Conservation (phyloP, 257 asterid genomes). For the Handroanthus guayacan region DNA sequence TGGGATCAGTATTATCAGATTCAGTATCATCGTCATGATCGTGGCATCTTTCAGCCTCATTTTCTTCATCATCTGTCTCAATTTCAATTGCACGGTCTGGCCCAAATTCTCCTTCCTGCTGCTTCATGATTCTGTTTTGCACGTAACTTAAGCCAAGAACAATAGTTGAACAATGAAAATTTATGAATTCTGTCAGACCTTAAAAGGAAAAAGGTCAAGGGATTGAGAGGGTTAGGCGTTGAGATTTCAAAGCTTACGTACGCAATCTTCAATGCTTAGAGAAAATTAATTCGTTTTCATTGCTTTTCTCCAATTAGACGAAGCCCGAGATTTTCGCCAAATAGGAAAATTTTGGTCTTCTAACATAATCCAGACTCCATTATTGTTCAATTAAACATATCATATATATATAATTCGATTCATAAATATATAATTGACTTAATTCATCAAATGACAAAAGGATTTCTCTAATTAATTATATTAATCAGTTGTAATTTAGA, state of each 20-base stretch:
- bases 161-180: neutral
- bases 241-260: neutral
- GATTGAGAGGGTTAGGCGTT: neutral
- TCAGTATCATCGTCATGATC: slow-evolving; percentile 59
- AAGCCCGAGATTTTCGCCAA: neutral
- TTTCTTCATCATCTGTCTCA: slow-evolving; percentile 86
- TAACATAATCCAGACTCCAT: too few relatives aligned
- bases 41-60: slow-evolving; percentile 65
- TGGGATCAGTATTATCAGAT: slow-evolving; percentile 54
- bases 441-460: too few relatives aligned
- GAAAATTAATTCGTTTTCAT: neutral
- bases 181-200: slow-evolving; percentile 2
- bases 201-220: neutral
- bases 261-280: too few relatives aligned
- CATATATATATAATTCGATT: too few relatives aligned
- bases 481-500: too few relatives aligned
- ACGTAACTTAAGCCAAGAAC: neutral
- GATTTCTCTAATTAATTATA: too few relatives aligned
- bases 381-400: too few relatives aligned
- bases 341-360: too few relatives aligned
- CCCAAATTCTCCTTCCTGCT: slow-evolving; percentile 68
- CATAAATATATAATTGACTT: too few relatives aligned
- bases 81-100: slow-evolving; percentile 67
- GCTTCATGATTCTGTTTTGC: slow-evolving; percentile 50
- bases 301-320: slow-evolving; percentile 20